Evolutionary conservation across 73 alveolate genomes (phyloP).

Genomic region (Effrenium voratum): DNA sequence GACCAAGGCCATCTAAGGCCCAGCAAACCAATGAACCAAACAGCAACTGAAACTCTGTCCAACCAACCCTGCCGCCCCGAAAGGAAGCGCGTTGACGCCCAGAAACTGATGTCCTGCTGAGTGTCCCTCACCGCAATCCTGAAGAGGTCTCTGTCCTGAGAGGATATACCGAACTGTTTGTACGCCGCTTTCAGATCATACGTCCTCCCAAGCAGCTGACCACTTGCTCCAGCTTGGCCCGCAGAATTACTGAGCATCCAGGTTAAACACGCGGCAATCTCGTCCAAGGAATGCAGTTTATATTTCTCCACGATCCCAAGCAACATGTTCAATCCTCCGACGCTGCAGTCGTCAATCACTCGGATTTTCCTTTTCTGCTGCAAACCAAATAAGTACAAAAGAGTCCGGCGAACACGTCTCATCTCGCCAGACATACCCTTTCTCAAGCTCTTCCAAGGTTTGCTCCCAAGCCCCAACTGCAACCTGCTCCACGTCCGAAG

Average conservation of each 20-base stretch:
- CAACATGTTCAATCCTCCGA: neutral
- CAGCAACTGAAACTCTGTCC: neutral
- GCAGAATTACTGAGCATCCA: neutral
- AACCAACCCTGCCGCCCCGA: neutral
- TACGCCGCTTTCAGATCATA: neutral
- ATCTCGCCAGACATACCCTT: neutral
- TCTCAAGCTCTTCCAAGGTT: neutral
- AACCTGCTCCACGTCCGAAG: neutral
- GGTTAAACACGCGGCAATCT: neutral
- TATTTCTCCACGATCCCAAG: neutral
- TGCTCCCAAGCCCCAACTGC: neutral
- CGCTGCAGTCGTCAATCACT: neutral
- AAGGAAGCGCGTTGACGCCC: neutral
- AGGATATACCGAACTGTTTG: neutral
- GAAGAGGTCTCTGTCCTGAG: neutral
- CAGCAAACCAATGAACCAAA: neutral
- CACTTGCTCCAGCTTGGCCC: too few relatives aligned
- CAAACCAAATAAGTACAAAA: neutral
- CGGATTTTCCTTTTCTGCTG: neutral
- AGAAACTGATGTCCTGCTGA: neutral
- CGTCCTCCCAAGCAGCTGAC: neutral
- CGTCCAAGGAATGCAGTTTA: neutral
- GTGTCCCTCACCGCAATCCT: neutral
- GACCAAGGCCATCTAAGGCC: neutral
- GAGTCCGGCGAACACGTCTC: too few relatives aligned